Percentiles rank a stretch among this genome's conserved stretches.
Evolutionary conservation across 805 yeast genomes (phyloP).

Genomic region (Candida tammaniensis): DNA sequence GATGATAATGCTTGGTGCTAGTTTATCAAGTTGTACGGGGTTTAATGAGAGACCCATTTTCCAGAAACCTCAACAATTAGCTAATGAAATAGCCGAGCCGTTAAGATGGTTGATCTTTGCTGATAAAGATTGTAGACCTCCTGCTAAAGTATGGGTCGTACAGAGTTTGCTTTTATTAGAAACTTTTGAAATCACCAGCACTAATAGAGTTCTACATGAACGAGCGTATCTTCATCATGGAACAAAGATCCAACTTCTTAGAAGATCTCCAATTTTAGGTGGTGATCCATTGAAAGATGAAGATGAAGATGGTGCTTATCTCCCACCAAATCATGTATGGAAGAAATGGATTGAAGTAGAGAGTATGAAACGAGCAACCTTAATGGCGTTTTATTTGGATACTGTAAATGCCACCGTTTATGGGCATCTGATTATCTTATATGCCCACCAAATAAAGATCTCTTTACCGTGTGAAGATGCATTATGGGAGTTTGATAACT

Average conservation of each 20-base stretch:
- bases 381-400: slow-evolving; percentile 36
- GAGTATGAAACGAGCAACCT: slow-evolving; percentile 30
- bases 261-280: slow-evolving; percentile 31
- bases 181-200: slow-evolving; percentile 66
- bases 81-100: slow-evolving; percentile 51
- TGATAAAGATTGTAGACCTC: slow-evolving; percentile 66
- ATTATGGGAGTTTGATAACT: slow-evolving; percentile 25
- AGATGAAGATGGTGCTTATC: slow-evolving; percentile 20
- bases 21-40: slow-evolving; percentile 30
- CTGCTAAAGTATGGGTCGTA: slow-evolving; percentile 69
- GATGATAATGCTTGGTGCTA: slow-evolving; percentile 58
- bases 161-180: slow-evolving; percentile 70
- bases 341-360: slow-evolving; percentile 38
- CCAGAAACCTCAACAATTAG: slow-evolving; percentile 28
- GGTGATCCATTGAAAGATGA: slow-evolving; percentile 36
- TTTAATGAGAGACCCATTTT: slow-evolving; percentile 12
- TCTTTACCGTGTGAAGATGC: slow-evolving; percentile 28
- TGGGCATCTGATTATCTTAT: slow-evolving; percentile 25
- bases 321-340: slow-evolving; percentile 20
- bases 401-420: slow-evolving; percentile 34
- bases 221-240: slow-evolving; percentile 84
- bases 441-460: slow-evolving; percentile 27
- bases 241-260: slow-evolving; percentile 39
- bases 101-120: slow-evolving; percentile 68
- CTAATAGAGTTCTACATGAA: slow-evolving; percentile 66